Evolutionary conservation across 805 yeast genomes (phyloP).

Genomic region (Lipomyces yamadae): DNA sequence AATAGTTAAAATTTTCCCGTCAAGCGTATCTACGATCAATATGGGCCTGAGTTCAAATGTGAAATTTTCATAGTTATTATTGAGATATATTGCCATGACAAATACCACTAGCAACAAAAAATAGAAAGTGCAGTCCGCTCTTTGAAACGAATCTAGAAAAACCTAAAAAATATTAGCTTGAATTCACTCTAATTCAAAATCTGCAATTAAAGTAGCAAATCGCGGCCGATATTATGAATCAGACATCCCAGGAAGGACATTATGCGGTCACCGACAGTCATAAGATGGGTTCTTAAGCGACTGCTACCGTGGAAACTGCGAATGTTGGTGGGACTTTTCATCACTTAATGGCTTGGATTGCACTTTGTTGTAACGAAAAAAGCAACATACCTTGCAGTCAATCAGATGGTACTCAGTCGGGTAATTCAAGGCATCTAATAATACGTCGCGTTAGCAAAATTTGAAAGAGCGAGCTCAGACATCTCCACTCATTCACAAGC

Average conservation of each 20-base stretch:
- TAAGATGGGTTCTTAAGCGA: conserved; percentile 39
- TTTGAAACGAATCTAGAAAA: background rate
- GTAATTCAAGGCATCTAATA: background rate
- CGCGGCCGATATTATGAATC: conserved; percentile 16
- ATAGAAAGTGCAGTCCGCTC: background rate
- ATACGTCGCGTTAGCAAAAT: background rate
- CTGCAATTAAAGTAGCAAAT: background rate
- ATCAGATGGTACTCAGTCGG: background rate
- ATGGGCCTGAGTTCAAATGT: background rate
- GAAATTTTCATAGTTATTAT: background rate
- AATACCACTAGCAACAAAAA: background rate
- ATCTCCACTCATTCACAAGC: background rate
- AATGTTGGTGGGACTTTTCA: conserved; percentile 37
- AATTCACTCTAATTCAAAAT: background rate
- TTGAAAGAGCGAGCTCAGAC: background rate
- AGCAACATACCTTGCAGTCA: background rate
- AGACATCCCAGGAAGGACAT: conserved; percentile 41
- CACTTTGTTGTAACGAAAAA: background rate
- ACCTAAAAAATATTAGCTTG: background rate
- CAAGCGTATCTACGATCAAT: too few relatives aligned
- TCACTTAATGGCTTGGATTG: conserved; percentile 17
- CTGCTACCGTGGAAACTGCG: conserved; percentile 41
- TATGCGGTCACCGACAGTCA: conserved; percentile 38
- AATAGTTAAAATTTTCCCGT: background rate
- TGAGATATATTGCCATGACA: background rate